Percentiles rank a stretch among this genome's conserved stretches.
Conservation (phyloP, 2,329 filamentous ascomycete species). For the Colletotrichum trifolii region DNA sequence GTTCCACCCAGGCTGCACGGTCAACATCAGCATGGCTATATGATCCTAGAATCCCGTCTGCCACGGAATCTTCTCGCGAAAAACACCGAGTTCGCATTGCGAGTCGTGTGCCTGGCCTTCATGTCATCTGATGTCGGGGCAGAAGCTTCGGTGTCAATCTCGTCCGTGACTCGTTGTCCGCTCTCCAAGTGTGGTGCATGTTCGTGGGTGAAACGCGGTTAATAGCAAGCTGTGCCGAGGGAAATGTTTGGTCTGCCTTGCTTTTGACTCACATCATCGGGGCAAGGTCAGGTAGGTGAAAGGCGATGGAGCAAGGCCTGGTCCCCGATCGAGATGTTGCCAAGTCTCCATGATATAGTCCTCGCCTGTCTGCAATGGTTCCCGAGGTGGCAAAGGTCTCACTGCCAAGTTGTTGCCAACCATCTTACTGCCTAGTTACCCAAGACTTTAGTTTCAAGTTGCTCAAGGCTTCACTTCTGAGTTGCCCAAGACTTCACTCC, state of each 20-base stretch:
- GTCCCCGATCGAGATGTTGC: slow-evolving; percentile 4
- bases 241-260: slow-evolving; percentile 3
- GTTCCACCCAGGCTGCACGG: background rate
- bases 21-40: background rate
- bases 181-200: slow-evolving; percentile 2
- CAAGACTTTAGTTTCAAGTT: too few relatives aligned
- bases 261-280: slow-evolving; percentile 4
- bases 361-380: slow-evolving; percentile 10
- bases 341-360: slow-evolving; percentile 8
- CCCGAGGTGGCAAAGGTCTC: too few relatives aligned
- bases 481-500: too few relatives aligned
- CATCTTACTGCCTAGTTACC: too few relatives aligned
- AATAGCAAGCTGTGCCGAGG: background rate
- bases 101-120: slow-evolving; percentile 3
- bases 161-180: slow-evolving; percentile 2
- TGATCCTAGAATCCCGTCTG: background rate
- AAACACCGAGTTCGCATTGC: background rate
- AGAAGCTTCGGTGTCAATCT: background rate
- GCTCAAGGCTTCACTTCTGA: too few relatives aligned
- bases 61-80: background rate
- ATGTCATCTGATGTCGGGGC: slow-evolving; percentile 7
- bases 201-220: background rate
- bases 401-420: too few relatives aligned
- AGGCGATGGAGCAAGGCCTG: background rate
- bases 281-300: background rate